These are phyloP conservation scores for Dictyostelium intermedium DNA, from an alignment of 78 protist genomes.

Conservation along the genomic window DNA sequence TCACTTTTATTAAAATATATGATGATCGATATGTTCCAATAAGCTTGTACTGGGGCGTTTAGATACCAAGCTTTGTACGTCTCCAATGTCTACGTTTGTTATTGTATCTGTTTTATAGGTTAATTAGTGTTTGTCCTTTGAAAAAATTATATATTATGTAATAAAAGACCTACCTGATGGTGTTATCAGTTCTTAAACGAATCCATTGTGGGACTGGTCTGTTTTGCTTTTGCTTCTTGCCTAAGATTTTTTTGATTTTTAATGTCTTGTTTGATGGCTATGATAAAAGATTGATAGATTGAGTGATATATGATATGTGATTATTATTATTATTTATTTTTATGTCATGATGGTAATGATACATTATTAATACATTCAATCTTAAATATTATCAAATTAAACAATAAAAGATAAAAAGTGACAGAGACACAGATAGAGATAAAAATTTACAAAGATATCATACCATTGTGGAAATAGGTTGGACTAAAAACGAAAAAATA, in stretches of 20 bases:
- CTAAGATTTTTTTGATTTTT: conserved; percentile 89
- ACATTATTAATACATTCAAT: too few relatives aligned
- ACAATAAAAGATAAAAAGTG: background rate
- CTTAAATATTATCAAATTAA: too few relatives aligned
- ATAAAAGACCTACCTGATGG: conserved; percentile 96
- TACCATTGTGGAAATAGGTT: background rate
- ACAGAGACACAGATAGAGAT: background rate
- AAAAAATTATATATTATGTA: too few relatives aligned
- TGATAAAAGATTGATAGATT: background rate
- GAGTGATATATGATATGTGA: background rate
- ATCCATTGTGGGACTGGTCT: conserved; percentile 98
- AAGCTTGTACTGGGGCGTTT: conserved; percentile 41
- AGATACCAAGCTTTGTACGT: conserved; percentile 98
- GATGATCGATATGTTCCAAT: background rate
- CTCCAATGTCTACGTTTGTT: conserved; percentile 99
- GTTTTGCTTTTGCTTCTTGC: conserved; percentile 95
- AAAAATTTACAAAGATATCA: background rate
- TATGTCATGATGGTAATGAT: too few relatives aligned
- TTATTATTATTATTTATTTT: too few relatives aligned
- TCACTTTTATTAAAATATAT: background rate
- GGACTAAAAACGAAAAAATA: background rate
- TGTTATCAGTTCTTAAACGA: conserved; percentile 97
- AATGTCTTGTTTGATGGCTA: conserved; percentile 96
- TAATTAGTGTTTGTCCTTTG: too few relatives aligned
- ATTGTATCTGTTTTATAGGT: conserved; percentile 94